Conservation (phyloP, 495 filamentous ascomycete genomes). For the Xylaria curta region DNA sequence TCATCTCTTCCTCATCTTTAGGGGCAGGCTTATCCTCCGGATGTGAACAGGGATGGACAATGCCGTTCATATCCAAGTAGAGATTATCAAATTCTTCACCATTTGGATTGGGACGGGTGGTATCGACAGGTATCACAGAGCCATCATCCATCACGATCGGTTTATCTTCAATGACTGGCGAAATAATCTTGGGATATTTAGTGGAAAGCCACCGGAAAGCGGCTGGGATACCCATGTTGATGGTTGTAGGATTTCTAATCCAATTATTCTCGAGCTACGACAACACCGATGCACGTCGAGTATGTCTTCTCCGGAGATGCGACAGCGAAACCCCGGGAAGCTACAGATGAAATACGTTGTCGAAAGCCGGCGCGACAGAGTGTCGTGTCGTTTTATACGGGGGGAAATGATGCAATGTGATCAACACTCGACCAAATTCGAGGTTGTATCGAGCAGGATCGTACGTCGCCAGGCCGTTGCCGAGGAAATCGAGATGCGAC, state of each 20-base stretch:
- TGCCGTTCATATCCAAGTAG: conserved; percentile 99
- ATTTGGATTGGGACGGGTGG: conserved; percentile 88
- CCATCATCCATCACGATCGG: conserved; percentile 78
- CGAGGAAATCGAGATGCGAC: conserved; percentile 4
- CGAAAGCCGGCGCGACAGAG: neutral
- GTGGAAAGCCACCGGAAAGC: conserved; percentile 92
- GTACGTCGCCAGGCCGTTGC: neutral
- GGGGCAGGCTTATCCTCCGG: conserved; percentile 92
- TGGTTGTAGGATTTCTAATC: conserved; percentile 22
- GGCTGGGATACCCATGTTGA: conserved; percentile 90
- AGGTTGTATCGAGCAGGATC: neutral
- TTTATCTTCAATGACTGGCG: conserved; percentile 84
- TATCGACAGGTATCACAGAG: conserved; percentile 80
- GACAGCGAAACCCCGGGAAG: neutral
- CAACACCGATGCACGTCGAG: neutral
- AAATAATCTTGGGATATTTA: conserved; percentile 97
- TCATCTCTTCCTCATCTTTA: conserved; percentile 97
- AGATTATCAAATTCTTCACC: conserved; percentile 98
- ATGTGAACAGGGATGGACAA: conserved; percentile 98
- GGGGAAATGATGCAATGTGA: neutral
- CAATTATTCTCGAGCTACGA: conserved; percentile 11
- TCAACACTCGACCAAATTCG: neutral
- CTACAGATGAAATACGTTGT: neutral
- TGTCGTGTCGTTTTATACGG: neutral
- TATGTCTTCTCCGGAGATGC: neutral